Conservation (phyloP, 2,329 filamentous ascomycete genomes). For the Pleomassaria siparia region DNA sequence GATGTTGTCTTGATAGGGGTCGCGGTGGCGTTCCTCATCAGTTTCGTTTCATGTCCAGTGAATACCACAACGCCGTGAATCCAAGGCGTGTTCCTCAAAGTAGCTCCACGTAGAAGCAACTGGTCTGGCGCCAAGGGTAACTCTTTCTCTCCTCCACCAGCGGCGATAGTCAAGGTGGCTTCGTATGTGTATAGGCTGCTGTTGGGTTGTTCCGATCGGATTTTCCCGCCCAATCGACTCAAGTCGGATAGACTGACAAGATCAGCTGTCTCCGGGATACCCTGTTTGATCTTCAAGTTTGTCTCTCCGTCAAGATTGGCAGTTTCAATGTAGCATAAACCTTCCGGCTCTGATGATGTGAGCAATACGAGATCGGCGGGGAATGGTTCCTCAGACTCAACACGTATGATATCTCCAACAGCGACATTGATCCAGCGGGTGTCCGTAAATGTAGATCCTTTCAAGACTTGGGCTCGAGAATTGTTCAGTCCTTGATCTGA, state of each 20-base stretch:
- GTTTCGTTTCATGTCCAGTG: constrained; percentile 95
- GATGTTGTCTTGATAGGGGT: constrained; percentile 97
- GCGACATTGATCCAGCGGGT: constrained; percentile 92
- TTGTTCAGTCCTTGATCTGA: constrained; percentile 87
- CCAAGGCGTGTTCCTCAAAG: constrained; percentile 94
- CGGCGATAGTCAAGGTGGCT: constrained; percentile 87
- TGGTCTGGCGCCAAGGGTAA: constrained; percentile 88
- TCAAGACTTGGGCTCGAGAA: constrained; percentile 79
- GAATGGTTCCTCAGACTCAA: constrained; percentile 93
- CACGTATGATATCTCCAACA: constrained; percentile 88
- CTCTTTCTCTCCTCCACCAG: constrained; percentile 91
- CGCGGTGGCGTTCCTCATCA: constrained; percentile 97
- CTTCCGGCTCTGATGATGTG: constrained; percentile 94
- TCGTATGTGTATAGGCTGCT: constrained; percentile 98
- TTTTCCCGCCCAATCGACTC: constrained; percentile 78
- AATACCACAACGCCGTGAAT: constrained; percentile 96
- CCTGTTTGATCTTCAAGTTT: constrained; percentile 98
- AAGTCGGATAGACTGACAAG: constrained; percentile 86
- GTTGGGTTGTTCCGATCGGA: constrained; percentile 96
- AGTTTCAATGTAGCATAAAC: constrained; percentile 97
- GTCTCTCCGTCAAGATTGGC: constrained; percentile 97
- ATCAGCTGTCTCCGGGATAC: constrained; percentile 84
- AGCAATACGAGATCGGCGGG: constrained; percentile 90
- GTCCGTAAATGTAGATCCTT: constrained; percentile 80
- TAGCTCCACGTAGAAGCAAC: constrained; percentile 87